Base-by-base conservation (phyloP, 1,139 yeast species). In the Zygoascus sp. region DNA sequence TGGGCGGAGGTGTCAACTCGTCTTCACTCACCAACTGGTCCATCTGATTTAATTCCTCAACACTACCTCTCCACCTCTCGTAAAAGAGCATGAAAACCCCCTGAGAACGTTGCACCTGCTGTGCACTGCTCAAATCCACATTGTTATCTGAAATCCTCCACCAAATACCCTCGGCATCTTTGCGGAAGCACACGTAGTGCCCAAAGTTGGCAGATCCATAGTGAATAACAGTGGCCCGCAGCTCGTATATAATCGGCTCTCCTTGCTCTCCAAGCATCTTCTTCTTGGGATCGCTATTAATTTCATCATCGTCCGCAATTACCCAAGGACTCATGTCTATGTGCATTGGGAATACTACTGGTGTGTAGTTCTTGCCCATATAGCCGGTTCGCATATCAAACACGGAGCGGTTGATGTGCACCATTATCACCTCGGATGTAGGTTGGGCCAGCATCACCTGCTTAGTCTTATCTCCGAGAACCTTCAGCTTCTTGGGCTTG, bases 171-270 rank as follows among this genome's bases (percentile, higher is more conserved):
- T 94, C 75, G 50, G 73, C 75, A 47, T 61, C 61, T 58, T 80
- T 82, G 58, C 97, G 78, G 67, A 77, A 90, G 44, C 95, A 87
- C 50, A 90, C 87, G 63, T 90, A 90, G 64, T 90, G 97, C 16
- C 97, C 97, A 63, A 88, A 90, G 61, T 90, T 88, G 59, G 90
- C 97, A 2, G 96, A 85, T 43, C 97, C 97, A 62, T 82, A 89
- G 64, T 90, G 97, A 1, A 90, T 81, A 43, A 90, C 85, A 1
- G 86, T 94, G 1, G 96, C 88, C 59, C 84, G 85, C 50, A 90
- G 73, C 42, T 79, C 74, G 62, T 90, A 90, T 39, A 27, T 39
- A 23, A 37, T 40, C 17, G 37, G 45, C 8, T 46, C 48, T 9
- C 49, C 28, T 9, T 42, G 46, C 13, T 51, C 40, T 15, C 55